phyloP scores from a whole-genome alignment of 371 early-diverging fungal species.

The Basidiobolus meristosporus region DNA sequence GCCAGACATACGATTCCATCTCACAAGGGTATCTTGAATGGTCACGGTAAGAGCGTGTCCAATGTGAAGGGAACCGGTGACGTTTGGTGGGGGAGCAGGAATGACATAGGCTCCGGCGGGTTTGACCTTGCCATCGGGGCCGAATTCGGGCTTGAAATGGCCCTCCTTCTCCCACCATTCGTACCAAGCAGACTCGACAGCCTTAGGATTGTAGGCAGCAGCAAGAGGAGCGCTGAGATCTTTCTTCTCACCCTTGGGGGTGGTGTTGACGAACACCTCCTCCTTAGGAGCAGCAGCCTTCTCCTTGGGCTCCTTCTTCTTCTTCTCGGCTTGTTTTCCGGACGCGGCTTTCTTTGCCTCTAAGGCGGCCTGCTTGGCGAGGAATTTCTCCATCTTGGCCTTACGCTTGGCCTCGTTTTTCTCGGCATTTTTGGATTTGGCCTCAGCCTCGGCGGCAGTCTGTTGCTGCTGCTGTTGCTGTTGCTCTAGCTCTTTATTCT shows the following conservation, averaged over 20 bases:
- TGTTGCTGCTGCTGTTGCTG: no score
- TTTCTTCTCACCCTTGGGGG: constrained; percentile 85
- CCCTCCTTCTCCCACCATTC: constrained; percentile 82
- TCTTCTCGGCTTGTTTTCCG: neutral
- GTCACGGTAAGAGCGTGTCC: constrained; percentile 96
- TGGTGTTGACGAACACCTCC: constrained; percentile 52
- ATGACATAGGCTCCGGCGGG: constrained; percentile 82
- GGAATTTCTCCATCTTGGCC: constrained; percentile 87
- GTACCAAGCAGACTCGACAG: constrained; percentile 96
- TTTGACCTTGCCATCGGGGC: constrained; percentile 45
- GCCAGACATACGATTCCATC: constrained; percentile 98
- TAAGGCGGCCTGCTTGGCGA: constrained; percentile 67
- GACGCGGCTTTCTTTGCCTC: constrained; percentile 7
- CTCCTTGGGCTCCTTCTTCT: constrained; percentile 14
- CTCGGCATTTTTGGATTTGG: constrained; percentile 35
- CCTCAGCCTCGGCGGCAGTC: no score
- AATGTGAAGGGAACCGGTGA: constrained; percentile 96
- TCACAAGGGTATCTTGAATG: constrained; percentile 92
- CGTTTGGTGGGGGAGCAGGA: constrained; percentile 97
- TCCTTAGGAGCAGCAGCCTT: constrained; percentile 32
- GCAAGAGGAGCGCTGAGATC: constrained; percentile 72
- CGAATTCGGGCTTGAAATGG: constrained; percentile 76
- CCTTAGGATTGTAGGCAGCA: constrained; percentile 71
- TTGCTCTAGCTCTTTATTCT: no score
- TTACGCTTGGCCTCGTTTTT: constrained; percentile 82